A percentile compares a stretch with the other conserved stretches of the same genome.
Conservation (phyloP, 78 protist species). For the Polysphondylium violaceum region DNA sequence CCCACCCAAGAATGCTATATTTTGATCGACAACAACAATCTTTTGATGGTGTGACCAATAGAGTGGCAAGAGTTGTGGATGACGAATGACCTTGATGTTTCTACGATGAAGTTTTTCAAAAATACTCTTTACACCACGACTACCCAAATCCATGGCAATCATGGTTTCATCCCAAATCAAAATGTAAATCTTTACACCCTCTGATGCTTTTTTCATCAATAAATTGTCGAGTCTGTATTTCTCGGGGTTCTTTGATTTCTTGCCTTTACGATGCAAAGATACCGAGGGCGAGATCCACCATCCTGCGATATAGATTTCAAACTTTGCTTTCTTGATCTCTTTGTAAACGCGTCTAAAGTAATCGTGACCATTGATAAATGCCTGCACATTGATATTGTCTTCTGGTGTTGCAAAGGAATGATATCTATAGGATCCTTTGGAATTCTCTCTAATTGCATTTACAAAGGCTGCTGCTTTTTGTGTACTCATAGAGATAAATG, state of each 20-base stretch:
- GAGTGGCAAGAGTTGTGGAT: conserved; percentile 77
- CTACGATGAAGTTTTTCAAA: conserved; percentile 66
- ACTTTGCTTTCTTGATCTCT: conserved; percentile 39
- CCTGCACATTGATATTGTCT: conserved; percentile 48
- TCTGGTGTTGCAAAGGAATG: conserved; percentile 70
- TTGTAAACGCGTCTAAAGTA: conserved; percentile 57
- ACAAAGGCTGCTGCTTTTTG: conserved; percentile 53
- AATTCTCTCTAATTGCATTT: conserved; percentile 57
- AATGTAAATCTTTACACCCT: conserved; percentile 81
- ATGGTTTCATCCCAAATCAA: conserved; percentile 80
- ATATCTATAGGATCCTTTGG: conserved; percentile 70
- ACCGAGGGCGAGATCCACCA: conserved; percentile 78
- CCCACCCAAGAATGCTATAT: conserved; percentile 84
- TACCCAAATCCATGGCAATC: conserved; percentile 69
- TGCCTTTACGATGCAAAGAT: neutral
- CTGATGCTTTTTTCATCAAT: conserved; percentile 72
- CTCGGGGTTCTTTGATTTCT: neutral
- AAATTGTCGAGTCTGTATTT: conserved; percentile 60
- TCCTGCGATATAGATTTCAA: conserved; percentile 76
- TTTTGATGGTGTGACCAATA: conserved; percentile 87
- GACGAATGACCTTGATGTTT: conserved; percentile 72
- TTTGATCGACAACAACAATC: conserved; percentile 74
- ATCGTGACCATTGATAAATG: conserved; percentile 48
- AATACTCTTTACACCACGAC: conserved; percentile 47
- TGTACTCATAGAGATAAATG: conserved; percentile 51